Evolutionary conservation across 192 early-diverging fungal genomes (phyloP), one percentile per base, ranked within the genome.

Genomic region (Backusella parvicylindrica): DNA sequence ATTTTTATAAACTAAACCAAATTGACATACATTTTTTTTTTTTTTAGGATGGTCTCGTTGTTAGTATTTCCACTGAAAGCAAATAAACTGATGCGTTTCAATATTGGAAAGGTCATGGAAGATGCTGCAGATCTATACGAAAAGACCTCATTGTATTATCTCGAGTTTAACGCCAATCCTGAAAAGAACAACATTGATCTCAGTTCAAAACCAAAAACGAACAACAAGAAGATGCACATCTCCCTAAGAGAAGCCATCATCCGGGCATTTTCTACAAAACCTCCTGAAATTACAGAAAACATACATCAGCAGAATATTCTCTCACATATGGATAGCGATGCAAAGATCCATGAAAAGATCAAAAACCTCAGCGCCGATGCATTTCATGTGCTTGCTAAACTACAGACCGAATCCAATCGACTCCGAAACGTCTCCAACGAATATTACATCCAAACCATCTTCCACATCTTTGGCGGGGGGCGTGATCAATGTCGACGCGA

Each of bases 51-150:
- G 31, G 60, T 73, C 23, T 65, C 56, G 31, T 30, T 73, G 12
- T 73, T 60, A 11, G 60, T 73, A 21, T 73, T 73, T 31, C 72
- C 72, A 64, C 16, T 63, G 41, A 73, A 73, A 64, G 72, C 72
- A 38, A 73, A 50, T 6, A 31, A 40, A 9, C 33, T 63, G 6
- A 60, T 73, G 56, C 33, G 72, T 31, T 40, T 65, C 13, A 73
- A 73, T 33, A 30, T 73, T 8, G 60, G 72, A 60, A 73, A 65
- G 26, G 72, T 40, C 11, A 64, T 73, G 36, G 60, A 64, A 11
- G 72, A 73, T 21, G 63, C 72, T 11, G 72, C 72, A 4, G 40
- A 65, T 21, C 23, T 73, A 31, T 73, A 73, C 64, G 72, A 73
- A 65, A 37, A 73, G 28, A 56, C 60, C 36, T 60, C 72, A 16